Conservation (phyloP, 108 stramenopile species). For the Aurantiochytrium sp. region DNA sequence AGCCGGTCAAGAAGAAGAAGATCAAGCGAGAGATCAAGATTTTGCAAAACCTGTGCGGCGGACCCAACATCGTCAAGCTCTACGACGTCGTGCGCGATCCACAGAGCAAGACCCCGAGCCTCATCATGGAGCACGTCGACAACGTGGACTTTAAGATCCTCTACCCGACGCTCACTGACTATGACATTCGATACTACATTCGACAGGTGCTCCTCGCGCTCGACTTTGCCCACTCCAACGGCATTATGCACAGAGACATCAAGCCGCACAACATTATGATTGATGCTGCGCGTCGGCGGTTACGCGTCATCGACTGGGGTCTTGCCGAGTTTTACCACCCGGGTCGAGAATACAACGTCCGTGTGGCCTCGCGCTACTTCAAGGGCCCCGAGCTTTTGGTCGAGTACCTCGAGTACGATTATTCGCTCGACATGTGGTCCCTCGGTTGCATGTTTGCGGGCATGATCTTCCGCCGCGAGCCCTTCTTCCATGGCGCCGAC, state of each 20-base stretch:
- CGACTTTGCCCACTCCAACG: conserved; percentile 99
- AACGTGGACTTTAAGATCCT: conserved; percentile 99
- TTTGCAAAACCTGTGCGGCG: conserved; percentile 98
- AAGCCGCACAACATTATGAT: conserved; percentile 99
- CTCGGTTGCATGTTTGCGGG: conserved; percentile 99
- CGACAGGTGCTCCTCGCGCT: conserved; percentile 96
- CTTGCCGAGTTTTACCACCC: conserved; percentile 99
- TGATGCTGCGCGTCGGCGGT: conserved; percentile 92
- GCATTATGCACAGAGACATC: conserved; percentile 99
- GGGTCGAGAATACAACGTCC: conserved; percentile 98
- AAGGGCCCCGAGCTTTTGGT: conserved; percentile 98
- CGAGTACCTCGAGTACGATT: conserved; percentile 99
- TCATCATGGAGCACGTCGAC: conserved; percentile 98
- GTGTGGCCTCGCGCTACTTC: conserved; percentile 98
- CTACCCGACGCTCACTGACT: conserved; percentile 94
- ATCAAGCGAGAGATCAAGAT: conserved; percentile 95
- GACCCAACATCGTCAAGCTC: conserved; percentile 97
- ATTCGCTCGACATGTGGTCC: conserved; percentile 99
- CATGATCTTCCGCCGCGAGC: conserved; percentile 98
- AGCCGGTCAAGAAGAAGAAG: conserved; percentile 99
- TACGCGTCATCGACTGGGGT: conserved; percentile 99
- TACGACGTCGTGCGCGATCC: conserved; percentile 97
- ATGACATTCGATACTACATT: conserved; percentile 98
- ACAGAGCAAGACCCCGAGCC: conserved; percentile 93
- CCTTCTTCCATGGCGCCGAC: conserved; percentile 95